phyloP scores from a whole-genome alignment of 1,284 basidiomycete species.

The Xanthoconium separans region DNA sequence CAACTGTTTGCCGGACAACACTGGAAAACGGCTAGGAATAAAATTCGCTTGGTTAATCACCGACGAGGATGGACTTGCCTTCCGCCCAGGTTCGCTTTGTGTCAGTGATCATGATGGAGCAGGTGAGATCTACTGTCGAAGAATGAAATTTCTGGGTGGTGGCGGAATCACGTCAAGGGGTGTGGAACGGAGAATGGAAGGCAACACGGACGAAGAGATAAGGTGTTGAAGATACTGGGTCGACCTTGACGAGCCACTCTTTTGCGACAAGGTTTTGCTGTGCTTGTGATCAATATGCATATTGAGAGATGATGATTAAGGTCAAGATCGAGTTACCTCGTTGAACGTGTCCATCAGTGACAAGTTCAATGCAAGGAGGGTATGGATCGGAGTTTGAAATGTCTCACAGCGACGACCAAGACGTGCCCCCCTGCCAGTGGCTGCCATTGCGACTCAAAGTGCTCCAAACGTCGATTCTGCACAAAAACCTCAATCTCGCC shows the following conservation, averaged over 20 bases:
- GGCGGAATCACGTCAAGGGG: constrained; percentile 12
- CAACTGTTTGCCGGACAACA: constrained; percentile 56
- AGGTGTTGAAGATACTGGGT: constrained; percentile 55
- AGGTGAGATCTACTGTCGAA: constrained; percentile 53
- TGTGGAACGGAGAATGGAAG: constrained; percentile 7
- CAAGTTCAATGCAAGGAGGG: not conserved
- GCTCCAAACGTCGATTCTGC: constrained; percentile 49
- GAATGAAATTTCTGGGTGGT: constrained; percentile 56
- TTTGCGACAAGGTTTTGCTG: constrained; percentile 61
- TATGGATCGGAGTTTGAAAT: constrained; percentile 31
- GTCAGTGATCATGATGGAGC: constrained; percentile 66
- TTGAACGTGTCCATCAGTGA: constrained; percentile 50
- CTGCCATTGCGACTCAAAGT: constrained; percentile 58
- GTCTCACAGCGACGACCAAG: constrained; percentile 12
- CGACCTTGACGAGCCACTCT: constrained; percentile 72
- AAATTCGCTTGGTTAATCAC: constrained; percentile 19
- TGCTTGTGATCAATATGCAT: not conserved
- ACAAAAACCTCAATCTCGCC: constrained; percentile 49
- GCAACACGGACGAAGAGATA: constrained; percentile 64
- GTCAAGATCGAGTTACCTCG: constrained; percentile 38
- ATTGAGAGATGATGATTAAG: not conserved
- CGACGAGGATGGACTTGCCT: constrained; percentile 43
- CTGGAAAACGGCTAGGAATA: constrained; percentile 35
- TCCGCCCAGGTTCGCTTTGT: constrained; percentile 75
- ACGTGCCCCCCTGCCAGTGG: constrained; percentile 14